Evolutionary conservation across 345 rosid genomes (phyloP).

Genomic region (Psidium friedrichsthalianum): DNA sequence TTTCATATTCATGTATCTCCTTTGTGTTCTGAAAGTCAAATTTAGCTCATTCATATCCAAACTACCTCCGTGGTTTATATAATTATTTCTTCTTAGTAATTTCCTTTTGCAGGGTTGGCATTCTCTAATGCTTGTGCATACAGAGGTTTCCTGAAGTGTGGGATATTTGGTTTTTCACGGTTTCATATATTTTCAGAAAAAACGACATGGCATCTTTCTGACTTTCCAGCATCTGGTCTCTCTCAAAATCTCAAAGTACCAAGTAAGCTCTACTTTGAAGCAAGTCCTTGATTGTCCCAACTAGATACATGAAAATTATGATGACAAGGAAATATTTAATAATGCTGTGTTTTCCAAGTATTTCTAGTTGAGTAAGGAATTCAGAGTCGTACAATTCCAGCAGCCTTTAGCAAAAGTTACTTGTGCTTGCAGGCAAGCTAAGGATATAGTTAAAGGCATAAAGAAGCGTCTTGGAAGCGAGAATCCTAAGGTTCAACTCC

Average conservation of each 20-base stretch:
- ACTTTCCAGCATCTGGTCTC: conserved; percentile 1
- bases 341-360: neutral
- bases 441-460: conserved; percentile 90
- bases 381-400: neutral
- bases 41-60: neutral
- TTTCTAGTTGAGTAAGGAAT: neutral
- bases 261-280: neutral
- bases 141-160: conserved; percentile 14
- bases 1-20: neutral
- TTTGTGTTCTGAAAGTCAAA: neutral
- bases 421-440: conserved; percentile 57
- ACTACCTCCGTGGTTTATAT: neutral
- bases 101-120: conserved; percentile 20
- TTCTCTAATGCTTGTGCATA: conserved; percentile 13
- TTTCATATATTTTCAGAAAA: conserved; percentile 5
- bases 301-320: neutral
- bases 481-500: conserved; percentile 92
- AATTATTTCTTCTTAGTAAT: neutral
- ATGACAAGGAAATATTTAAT: neutral
- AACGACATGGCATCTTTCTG: conserved; percentile 9
- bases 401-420: neutral
- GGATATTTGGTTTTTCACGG: conserved; percentile 16
- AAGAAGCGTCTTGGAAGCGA: conserved; percentile 82
- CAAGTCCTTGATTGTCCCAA: neutral
- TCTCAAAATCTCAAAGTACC: neutral